Evolutionary conservation across 1,284 basidiomycete species (phyloP), one percentile per base, ranked within the genome.

Genomic region (Waitea zeae): DNA sequence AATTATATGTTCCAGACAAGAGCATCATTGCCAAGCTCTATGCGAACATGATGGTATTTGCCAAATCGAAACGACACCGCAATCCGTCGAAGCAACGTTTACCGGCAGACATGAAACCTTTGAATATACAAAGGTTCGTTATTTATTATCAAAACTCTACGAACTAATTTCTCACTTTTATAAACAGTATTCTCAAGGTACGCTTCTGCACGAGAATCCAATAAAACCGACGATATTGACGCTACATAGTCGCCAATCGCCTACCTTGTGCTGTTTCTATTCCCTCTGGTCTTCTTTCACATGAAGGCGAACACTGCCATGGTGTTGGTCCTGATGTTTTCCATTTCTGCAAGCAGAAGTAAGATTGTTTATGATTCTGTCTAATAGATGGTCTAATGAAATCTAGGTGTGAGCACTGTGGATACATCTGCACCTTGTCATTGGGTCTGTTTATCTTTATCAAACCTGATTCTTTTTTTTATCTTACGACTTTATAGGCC

Each of bases 391-490:
- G n/a, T n/a, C n/a, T n/a, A n/a, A 0, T 7, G 5, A 13, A 29
- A 30, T 37, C 12, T 24, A 69, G 68, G 27, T 76, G 72, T 38
- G 54, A 58, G 1, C 57, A 59, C 30, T 74, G 70, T 35, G 59
- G 62, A 2, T 76, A 75, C 45, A 64, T 62, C 44, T 76, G 73
- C 41, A 72, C 60, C 0, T 45, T 71, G 3, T 69, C 67, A 3
- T 51, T 63, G 20, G 67, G 72, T 73, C n/a, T n/a, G n/a, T n/a
- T n/a, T n/a, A n/a, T n/a, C n/a, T n/a, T n/a, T n/a, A n/a, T n/a
- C n/a, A n/a, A n/a, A n/a, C n/a, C n/a, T n/a, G n/a, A 38, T 7
- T 41, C 31, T 17, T 27, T n/a, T 7, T 17, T 14, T 28, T 17
- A 18, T 0, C 18, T 17, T 20, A 17, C 7, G 2, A 17, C n/a